Percentiles rank a stretch among this genome's conserved stretches.
These are phyloP conservation scores for Paecilomyces sp. DNA, from an alignment of 2,329 filamentous ascomycete genomes.

Conservation along the genomic window DNA sequence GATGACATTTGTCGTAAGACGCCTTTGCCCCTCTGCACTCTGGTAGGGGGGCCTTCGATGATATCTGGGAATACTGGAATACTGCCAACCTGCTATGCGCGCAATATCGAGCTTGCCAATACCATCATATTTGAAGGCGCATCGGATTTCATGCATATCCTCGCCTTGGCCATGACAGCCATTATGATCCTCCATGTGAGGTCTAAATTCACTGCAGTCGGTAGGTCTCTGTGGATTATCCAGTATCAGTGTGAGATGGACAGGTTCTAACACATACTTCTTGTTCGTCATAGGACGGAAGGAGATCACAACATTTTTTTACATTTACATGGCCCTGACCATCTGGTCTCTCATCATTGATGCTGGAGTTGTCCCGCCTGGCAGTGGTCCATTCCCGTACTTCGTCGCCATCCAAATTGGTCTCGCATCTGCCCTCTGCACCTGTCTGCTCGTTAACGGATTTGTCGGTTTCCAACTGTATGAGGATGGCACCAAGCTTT, in stretches of 20 bases:
- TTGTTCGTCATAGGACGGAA: constrained; percentile 47
- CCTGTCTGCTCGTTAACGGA: constrained; percentile 88
- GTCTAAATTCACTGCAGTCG: constrained; percentile 96
- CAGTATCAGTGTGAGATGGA: background rate
- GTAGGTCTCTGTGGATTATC: constrained; percentile 47
- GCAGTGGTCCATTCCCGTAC: constrained; percentile 75
- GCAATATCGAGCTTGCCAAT: constrained; percentile 93
- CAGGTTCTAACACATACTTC: constrained; percentile 6
- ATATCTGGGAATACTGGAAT: constrained; percentile 70
- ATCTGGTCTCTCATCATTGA: constrained; percentile 86
- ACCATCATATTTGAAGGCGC: constrained; percentile 97
- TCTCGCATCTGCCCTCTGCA: constrained; percentile 75
- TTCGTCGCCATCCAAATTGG: constrained; percentile 85
- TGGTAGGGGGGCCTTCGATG: constrained; percentile 60
- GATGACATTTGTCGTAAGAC: constrained; percentile 76
- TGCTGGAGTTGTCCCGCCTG: constrained; percentile 82
- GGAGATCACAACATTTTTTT: constrained; percentile 86
- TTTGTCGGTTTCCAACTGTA: constrained; percentile 98
- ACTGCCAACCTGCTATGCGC: constrained; percentile 83
- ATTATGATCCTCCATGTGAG: constrained; percentile 97
- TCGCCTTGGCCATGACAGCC: constrained; percentile 83
- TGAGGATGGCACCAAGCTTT: constrained; percentile 89
- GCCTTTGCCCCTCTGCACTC: constrained; percentile 77
- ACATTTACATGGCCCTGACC: constrained; percentile 86
- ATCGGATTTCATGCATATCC: constrained; percentile 84